These are phyloP conservation scores for Camellia lanceoleosa DNA, from an alignment of 148 eudicot genomes.

Conservation along the genomic window DNA sequence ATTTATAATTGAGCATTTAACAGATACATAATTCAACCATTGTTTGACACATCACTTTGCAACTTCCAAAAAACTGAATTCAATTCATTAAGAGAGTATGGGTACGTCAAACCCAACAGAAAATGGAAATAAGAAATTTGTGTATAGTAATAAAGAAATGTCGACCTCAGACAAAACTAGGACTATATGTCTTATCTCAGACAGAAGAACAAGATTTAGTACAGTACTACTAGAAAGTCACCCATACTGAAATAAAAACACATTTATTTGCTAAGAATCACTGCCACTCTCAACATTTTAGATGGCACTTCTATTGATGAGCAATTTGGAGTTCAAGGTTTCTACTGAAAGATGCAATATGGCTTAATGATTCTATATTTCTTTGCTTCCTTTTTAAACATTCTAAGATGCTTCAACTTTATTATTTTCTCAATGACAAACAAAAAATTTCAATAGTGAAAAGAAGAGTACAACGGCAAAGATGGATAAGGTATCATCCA, in stretches of 20 bases:
- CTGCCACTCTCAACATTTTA: background rate
- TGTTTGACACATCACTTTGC: background rate
- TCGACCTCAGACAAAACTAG: background rate
- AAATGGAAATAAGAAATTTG: background rate
- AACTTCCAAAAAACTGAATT: background rate
- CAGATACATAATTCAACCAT: background rate
- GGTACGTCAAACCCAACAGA: background rate
- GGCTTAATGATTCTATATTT: no score
- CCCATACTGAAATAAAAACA: background rate
- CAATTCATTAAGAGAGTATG: background rate
- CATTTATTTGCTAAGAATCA: no score
- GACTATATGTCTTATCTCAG: background rate
- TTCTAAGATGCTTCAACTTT: background rate
- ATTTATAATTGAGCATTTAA: background rate
- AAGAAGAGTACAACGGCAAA: background rate
- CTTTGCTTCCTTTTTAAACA: background rate
- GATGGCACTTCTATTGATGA: background rate
- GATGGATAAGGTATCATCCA: background rate
- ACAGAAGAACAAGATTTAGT: background rate
- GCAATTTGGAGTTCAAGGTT: background rate
- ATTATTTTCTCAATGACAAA: background rate
- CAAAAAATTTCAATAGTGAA: background rate
- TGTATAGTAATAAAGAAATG: no score
- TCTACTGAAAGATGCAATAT: no score
- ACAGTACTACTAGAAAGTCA: background rate